These are phyloP conservation scores for Niebla homalea DNA, from an alignment of 495 filamentous ascomycete species.

Conservation along the genomic window DNA sequence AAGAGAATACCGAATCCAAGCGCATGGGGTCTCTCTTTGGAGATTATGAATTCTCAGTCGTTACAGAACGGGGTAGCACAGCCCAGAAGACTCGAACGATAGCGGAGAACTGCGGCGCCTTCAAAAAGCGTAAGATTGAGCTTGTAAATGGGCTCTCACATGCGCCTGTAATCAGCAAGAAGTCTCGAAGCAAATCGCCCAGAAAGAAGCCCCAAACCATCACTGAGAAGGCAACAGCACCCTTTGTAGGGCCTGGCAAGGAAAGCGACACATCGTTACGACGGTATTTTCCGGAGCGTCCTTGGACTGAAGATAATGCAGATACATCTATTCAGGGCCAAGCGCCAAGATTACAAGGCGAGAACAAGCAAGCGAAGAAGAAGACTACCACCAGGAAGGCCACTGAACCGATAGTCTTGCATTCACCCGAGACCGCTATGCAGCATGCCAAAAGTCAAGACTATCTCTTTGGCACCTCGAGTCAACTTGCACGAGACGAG, in stretches of 20 bases:
- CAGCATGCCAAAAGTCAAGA: conserved; percentile 59
- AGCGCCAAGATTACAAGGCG: neutral
- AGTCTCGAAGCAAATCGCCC: conserved; percentile 40
- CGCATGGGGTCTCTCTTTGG: too few relatives aligned
- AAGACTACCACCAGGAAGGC: too few relatives aligned
- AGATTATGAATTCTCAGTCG: too few relatives aligned
- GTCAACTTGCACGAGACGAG: conserved; percentile 68
- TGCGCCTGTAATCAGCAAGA: conserved; percentile 15
- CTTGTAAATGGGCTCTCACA: conserved; percentile 9
- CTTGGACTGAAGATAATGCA: neutral
- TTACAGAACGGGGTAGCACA: too few relatives aligned
- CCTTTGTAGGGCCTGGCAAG: conserved; percentile 39
- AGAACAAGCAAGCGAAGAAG: conserved; percentile 22
- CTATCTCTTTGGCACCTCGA: conserved; percentile 84
- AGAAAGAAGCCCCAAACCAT: conserved; percentile 73
- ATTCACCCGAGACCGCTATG: conserved; percentile 61
- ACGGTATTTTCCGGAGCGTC: conserved; percentile 19
- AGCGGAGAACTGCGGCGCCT: too few relatives aligned
- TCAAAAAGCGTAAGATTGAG: conserved; percentile 13
- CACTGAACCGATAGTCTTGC: conserved; percentile 35
- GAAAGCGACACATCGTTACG: conserved; percentile 19
- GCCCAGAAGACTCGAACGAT: too few relatives aligned
- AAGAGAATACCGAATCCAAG: neutral
- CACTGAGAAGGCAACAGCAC: conserved; percentile 69
- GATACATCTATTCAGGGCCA: neutral